These are phyloP conservation scores for Alternaria hordeiaustralica DNA, from an alignment of 2,329 filamentous ascomycete genomes.

Conservation along the genomic window DNA sequence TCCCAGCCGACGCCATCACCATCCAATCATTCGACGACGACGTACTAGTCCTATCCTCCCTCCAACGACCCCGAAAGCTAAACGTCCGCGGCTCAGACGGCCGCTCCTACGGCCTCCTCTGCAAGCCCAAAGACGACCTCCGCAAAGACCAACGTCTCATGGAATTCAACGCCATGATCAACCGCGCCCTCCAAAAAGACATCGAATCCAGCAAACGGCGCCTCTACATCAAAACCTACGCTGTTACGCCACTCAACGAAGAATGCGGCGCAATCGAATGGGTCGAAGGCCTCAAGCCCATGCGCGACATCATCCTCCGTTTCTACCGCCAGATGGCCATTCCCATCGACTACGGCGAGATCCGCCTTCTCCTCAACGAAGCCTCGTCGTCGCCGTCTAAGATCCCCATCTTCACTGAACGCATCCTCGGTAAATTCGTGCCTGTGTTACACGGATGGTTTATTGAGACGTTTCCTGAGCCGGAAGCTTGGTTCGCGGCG, in stretches of 20 bases:
- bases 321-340: slow-evolving; percentile 80
- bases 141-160: slow-evolving; percentile 97
- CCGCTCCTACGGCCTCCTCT: slow-evolving; percentile 84
- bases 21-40: slow-evolving; percentile 84
- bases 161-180: slow-evolving; percentile 99
- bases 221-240: slow-evolving; percentile 89
- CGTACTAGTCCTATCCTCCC: slow-evolving; percentile 85
- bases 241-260: slow-evolving; percentile 94
- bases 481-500: slow-evolving; percentile 88
- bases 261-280: slow-evolving; percentile 98
- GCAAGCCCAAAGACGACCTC: slow-evolving; percentile 97
- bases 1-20: slow-evolving; percentile 83
- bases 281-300: slow-evolving; percentile 93
- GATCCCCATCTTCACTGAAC: slow-evolving; percentile 73
- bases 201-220: slow-evolving; percentile 88
- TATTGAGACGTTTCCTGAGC: slow-evolving; percentile 90
- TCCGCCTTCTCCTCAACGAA: slow-evolving; percentile 69
- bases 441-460: slow-evolving; percentile 94
- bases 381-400: slow-evolving; percentile 68
- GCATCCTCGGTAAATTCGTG: slow-evolving; percentile 73
- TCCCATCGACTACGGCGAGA: slow-evolving; percentile 66
- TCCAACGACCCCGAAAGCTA: slow-evolving; percentile 90
- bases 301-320: slow-evolving; percentile 86
- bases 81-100: slow-evolving; percentile 90
- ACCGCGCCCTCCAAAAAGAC: slow-evolving; percentile 88